Evolutionary conservation across 2,329 filamentous ascomycete genomes (phyloP), one percentile per base, ranked within the genome.

Genomic region (Penicillium sp.): DNA sequence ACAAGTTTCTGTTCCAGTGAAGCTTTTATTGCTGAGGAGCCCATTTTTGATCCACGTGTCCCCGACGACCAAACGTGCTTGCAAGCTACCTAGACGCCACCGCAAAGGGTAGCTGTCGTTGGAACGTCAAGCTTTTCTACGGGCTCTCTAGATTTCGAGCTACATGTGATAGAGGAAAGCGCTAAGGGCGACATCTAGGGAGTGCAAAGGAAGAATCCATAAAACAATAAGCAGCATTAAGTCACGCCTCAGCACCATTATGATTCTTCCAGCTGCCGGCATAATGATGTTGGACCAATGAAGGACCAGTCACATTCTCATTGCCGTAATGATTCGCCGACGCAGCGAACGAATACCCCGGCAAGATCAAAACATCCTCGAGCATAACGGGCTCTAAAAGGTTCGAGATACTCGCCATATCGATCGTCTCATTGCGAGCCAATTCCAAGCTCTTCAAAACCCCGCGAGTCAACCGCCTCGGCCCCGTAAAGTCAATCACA

Each of bases 261-360:
- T 46, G n/a, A 44, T 53, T 53, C 21, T 38, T 53, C 51, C 43
- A 53, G 45, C 38, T 47, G 13, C 51, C 48, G 8, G 39, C 51
- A 48, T 53, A 48, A 28, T 53, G 51, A 43, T 53, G 48, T 21
- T 24, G 37, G 2, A 53, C 51, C 24, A 53, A 43, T 3, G 48
- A 19, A 28, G 48, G 48, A 9, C 51, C 48, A 31, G 29, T 45
- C 19, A 21, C 21, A 39, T 39, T 42, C 32, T 29, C 17, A 22
- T 48, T 43, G 6, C 28, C 15, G 12, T 51, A 53, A 6, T 5
- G 24, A 41, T 51, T 51, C n/a, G 41, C 6, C 3, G 39, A 37
- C 4, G 48, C 29, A 24, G 48, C 32, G 9, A 53, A 48, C 4
- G 48, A 43, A 41, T 46, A 51, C 3, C 48, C 43, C 6, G 51